phyloP scores from a whole-genome alignment of 352 stramenopile genomes.

The Phytophthora cryptogea region DNA sequence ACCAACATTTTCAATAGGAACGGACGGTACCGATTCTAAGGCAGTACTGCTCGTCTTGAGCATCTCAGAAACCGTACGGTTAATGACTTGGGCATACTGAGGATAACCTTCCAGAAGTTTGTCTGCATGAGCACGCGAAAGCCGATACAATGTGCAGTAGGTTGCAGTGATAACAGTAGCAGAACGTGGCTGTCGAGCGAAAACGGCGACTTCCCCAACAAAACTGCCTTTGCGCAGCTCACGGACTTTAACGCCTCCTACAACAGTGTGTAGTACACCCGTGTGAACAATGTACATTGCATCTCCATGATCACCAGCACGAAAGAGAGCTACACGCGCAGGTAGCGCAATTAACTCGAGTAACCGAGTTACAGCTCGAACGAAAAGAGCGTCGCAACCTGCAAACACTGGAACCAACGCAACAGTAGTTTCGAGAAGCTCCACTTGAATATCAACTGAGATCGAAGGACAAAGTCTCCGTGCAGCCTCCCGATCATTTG shows the following conservation, averaged over 20 bases:
- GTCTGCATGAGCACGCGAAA: constrained; percentile 54
- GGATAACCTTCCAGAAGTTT: constrained; percentile 63
- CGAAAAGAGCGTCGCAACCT: constrained; percentile 59
- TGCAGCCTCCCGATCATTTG: constrained; percentile 63
- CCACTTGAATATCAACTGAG: constrained; percentile 68
- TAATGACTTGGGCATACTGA: constrained; percentile 47
- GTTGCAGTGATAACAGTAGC: constrained; percentile 66
- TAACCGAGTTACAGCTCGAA: constrained; percentile 57
- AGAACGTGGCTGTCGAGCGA: constrained; percentile 62
- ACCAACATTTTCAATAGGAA: background rate
- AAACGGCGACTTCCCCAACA: constrained; percentile 70
- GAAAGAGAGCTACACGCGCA: constrained; percentile 61
- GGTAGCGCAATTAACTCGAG: constrained; percentile 63
- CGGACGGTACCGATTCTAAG: background rate
- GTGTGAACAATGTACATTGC: constrained; percentile 77
- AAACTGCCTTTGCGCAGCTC: constrained; percentile 70
- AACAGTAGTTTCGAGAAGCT: constrained; percentile 57
- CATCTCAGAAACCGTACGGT: constrained; percentile 47
- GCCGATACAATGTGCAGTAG: constrained; percentile 67
- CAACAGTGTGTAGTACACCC: constrained; percentile 61
- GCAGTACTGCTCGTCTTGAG: constrained; percentile 30
- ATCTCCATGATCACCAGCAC: constrained; percentile 60
- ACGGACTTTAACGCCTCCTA: constrained; percentile 67
- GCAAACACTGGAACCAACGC: constrained; percentile 63
- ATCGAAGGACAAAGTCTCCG: constrained; percentile 74